Evolutionary conservation across 768 basidiomycete genomes (phyloP).

Genomic region (Tephrocybe sp.): DNA sequence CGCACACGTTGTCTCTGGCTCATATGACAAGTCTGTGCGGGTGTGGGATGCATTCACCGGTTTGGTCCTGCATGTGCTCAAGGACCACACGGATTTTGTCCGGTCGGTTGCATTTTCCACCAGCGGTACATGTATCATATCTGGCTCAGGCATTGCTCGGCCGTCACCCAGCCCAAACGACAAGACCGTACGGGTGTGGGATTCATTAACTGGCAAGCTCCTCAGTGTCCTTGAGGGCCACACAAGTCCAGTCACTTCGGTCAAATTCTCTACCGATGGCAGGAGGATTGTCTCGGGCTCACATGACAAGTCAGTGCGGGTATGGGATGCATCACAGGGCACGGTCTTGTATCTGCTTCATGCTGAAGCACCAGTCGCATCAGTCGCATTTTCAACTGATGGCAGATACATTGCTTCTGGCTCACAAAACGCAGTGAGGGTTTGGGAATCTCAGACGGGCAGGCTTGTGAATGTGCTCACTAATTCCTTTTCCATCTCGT

Average conservation of each 20-base stretch:
- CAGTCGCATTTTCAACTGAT: no score
- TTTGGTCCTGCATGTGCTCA: not conserved
- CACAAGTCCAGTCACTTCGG: not conserved
- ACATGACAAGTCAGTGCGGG: not conserved
- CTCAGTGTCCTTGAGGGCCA: not conserved
- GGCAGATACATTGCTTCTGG: no score
- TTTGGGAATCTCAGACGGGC: no score
- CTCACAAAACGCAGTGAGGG: no score
- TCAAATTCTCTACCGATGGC: slow-evolving; percentile 9
- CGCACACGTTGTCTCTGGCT: not conserved
- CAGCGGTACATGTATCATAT: not conserved
- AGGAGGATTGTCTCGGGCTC: slow-evolving; percentile 3
- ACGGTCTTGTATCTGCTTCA: no score
- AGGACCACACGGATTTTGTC: not conserved
- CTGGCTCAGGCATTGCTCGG: not conserved
- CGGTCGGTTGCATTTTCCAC: not conserved
- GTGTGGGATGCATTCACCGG: not conserved
- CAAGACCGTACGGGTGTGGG: not conserved
- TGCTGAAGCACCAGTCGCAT: no score
- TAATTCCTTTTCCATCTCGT: no score
- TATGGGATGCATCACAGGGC: slow-evolving; percentile 5
- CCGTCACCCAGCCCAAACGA: no score
- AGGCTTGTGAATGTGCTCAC: no score
- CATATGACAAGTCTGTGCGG: not conserved
- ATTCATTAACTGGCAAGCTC: not conserved